A percentile compares a stretch with the other conserved stretches of the same genome.
Conservation (phyloP, 148 eudicot species). For the Rhododendron kiyosumense region DNA sequence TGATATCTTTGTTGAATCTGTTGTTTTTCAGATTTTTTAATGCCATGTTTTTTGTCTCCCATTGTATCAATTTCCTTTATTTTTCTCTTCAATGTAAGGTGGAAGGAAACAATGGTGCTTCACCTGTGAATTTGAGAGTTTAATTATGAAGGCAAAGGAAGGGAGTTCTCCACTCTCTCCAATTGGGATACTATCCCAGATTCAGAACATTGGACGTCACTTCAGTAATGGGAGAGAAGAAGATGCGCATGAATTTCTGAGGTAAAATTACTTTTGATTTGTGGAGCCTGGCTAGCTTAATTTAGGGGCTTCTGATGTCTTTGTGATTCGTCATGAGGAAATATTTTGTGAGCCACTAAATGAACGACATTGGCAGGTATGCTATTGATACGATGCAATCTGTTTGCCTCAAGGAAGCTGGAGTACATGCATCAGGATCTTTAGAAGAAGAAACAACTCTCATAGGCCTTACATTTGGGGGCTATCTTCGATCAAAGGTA, state of each 20-base stretch:
- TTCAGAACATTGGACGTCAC: slow-evolving; percentile 59
- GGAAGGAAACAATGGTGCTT: slow-evolving; percentile 74
- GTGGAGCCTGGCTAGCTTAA: neutral
- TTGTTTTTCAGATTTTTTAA: neutral
- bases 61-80: neutral
- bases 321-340: neutral
- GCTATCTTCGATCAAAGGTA: slow-evolving; percentile 82
- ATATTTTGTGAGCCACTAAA: neutral
- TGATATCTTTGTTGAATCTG: neutral
- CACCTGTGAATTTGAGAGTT: slow-evolving; percentile 70
- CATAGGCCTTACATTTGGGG: slow-evolving; percentile 84
- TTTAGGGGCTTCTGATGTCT: neutral
- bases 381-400: slow-evolving; percentile 75
- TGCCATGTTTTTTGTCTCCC: neutral
- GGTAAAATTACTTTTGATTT: slow-evolving; percentile 31
- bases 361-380: slow-evolving; percentile 39
- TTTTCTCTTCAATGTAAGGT: slow-evolving; percentile 37
- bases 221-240: slow-evolving; percentile 75
- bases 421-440: slow-evolving; percentile 35
- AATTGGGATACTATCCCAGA: slow-evolving; percentile 50
- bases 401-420: slow-evolving; percentile 58
- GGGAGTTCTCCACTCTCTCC: slow-evolving; percentile 57
- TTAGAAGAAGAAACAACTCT: slow-evolving; percentile 69
- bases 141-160: slow-evolving; percentile 51
- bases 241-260: slow-evolving; percentile 91